These are phyloP conservation scores for Tinospora cordifolia DNA, from an alignment of 164 flowering plant genomes.

Conservation along the genomic window DNA sequence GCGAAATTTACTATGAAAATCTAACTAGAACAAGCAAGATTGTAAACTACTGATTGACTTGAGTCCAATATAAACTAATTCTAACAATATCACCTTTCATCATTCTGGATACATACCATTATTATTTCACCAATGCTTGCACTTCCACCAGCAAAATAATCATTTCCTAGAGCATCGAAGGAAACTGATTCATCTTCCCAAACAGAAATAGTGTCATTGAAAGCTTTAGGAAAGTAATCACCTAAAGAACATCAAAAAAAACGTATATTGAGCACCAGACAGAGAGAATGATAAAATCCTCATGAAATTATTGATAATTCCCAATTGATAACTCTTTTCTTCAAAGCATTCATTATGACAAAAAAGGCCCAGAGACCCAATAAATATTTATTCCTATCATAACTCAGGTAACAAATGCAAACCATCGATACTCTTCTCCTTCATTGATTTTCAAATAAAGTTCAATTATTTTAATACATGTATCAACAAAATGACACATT, in stretches of 20 bases:
- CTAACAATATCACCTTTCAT: neutral
- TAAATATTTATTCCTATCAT: neutral
- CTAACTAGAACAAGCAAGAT: neutral
- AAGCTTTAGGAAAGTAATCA: slow-evolving; percentile 75
- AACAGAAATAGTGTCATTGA: slow-evolving; percentile 50
- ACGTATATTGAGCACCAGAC: neutral
- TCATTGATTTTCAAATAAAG: neutral
- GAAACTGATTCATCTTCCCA: slow-evolving; percentile 96
- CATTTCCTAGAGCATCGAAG: slow-evolving; percentile 59
- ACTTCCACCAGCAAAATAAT: slow-evolving; percentile 53
- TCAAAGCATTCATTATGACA: neutral
- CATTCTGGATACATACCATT: slow-evolving; percentile 32
- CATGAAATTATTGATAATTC: too few relatives aligned
- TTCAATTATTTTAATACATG: neutral
- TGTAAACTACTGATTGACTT: too few relatives aligned
- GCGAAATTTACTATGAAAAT: too few relatives aligned
- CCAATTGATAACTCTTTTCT: too few relatives aligned
- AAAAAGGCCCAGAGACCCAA: neutral
- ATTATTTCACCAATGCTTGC: slow-evolving; percentile 44
- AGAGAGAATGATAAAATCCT: neutral
- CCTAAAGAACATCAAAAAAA: slow-evolving; percentile 32
- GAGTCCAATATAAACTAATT: neutral
- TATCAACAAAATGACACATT: neutral
- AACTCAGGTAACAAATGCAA: neutral
- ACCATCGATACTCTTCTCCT: neutral